These are phyloP conservation scores for Allium fistulosum DNA, from an alignment of 106 monocot species.

Conservation along the genomic window DNA sequence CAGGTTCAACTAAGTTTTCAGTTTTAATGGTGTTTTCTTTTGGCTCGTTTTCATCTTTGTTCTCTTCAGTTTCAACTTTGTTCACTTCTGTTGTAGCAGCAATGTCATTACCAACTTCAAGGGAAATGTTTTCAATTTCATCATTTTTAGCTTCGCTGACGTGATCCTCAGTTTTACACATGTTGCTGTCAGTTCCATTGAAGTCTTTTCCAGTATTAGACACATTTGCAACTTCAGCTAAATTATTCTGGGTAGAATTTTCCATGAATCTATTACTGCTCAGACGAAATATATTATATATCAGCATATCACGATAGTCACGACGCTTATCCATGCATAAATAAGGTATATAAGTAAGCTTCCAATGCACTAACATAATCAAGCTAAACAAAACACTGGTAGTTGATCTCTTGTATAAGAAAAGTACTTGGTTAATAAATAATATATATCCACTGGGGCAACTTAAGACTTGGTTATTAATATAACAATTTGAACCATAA, in stretches of 20 bases:
- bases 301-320: no score
- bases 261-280: conserved; percentile 4
- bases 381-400: no score
- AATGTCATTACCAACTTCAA: neutral
- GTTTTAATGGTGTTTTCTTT: neutral
- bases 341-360: neutral
- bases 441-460: no score
- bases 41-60: neutral
- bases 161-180: neutral
- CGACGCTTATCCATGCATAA: neutral
- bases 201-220: neutral
- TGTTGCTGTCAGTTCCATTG: neutral
- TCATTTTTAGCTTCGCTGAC: neutral
- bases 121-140: neutral
- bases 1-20: neutral
- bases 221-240: neutral
- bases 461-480: no score
- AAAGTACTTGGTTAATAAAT: no score
- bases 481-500: no score
- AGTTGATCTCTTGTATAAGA: no score
- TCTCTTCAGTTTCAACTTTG: neutral
- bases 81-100: neutral
- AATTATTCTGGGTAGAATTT: conserved; percentile 4
- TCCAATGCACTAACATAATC: no score
- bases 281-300: neutral